Base-by-base conservation (phyloP, 129 eudicot genomes). In the Scalesia atractyloides region DNA sequence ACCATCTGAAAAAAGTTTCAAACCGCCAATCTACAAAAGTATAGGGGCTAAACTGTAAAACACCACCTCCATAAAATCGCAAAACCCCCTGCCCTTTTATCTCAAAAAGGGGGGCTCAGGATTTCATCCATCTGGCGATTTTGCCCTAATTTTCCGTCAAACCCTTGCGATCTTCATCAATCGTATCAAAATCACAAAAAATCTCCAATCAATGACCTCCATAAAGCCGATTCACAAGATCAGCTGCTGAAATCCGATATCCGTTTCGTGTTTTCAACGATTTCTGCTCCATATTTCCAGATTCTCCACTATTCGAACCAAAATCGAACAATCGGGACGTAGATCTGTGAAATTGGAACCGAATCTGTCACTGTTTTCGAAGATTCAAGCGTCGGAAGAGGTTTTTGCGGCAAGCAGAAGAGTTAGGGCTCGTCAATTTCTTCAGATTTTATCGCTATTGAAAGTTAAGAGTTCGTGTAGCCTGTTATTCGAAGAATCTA, bases 301-400 rank as follows among this genome's bases (percentile, higher is more conserved):
- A 24, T 24, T 24, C 2, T 24, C 30, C 0, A 24, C 30, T 24
- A 24, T 24, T 24, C 30, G 30, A 24, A 76, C 47, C 51, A 16
- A 58, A 68, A 39, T 9, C 18, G 68, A 10, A 4, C 20, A 14
- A 76, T 48, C 51, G 33, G 51, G 51, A 51, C 17, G 54, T 34
- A 49, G 72, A 78, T 78, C 82, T 64, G 72, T 50, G 76, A 78
- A 63, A 62, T 43, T 52, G 50, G 62, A 51, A 52, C 7, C 77
- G 75, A 68, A 9, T 59, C 52, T 9, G 15, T 59, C 24, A 26
- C 41, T 50, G 53, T 58, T 36, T 57, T 62, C 54, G 75, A 76
- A 78, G 82, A 78, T 62, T 70, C 77, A 78, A 77, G 76, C 76
- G 24, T 44, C 16, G 46, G 82, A 61, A 77, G 76, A 62, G 66